Conservation (phyloP, 31 red algal species). For the Endocladia muricata region DNA sequence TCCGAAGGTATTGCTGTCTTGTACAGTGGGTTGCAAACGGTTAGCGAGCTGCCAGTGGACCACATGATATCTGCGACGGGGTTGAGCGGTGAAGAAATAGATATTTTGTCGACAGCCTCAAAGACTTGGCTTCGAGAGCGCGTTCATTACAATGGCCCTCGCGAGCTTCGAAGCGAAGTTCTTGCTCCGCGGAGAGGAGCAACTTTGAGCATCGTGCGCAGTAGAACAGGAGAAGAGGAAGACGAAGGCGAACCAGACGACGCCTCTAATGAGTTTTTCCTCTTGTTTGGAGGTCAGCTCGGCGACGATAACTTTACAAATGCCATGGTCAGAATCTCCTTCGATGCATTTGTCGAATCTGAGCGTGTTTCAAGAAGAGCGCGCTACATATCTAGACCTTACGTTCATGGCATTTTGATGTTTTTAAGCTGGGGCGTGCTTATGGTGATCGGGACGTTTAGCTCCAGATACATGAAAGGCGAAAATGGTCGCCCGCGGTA, state of each 20-base stretch:
- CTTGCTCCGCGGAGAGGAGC: conserved; percentile 24
- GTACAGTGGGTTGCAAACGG: conserved; percentile 33
- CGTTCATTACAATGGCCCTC: conserved; percentile 17
- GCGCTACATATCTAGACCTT: conserved; percentile 19
- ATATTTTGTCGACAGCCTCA: conserved; percentile 29
- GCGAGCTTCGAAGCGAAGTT: not conserved
- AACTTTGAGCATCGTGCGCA: conserved; percentile 27
- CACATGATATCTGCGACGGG: conserved; percentile 12
- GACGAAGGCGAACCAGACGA: conserved; percentile 15
- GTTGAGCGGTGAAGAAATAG: conserved; percentile 31
- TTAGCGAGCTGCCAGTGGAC: not conserved
- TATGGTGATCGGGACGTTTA: conserved; percentile 21
- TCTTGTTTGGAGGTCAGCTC: conserved; percentile 42
- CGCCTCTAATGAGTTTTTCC: conserved; percentile 36
- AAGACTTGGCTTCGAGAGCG: conserved; percentile 26
- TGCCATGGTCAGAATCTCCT: conserved; percentile 23
- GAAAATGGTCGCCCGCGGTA: conserved; percentile 20
- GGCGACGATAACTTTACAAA: conserved; percentile 34
- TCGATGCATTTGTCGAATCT: conserved; percentile 42
- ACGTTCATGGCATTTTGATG: conserved; percentile 42
- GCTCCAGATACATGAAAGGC: conserved; percentile 32
- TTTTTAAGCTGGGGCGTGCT: conserved; percentile 31
- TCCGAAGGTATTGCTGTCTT: conserved; percentile 37
- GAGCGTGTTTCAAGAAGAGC: not conserved
- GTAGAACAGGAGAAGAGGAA: conserved; percentile 18